A percentile compares a stretch with the other conserved stretches of the same genome.
Evolutionary conservation across 495 filamentous ascomycete genomes (phyloP).

Genomic region (Penicillium egyptiacum): DNA sequence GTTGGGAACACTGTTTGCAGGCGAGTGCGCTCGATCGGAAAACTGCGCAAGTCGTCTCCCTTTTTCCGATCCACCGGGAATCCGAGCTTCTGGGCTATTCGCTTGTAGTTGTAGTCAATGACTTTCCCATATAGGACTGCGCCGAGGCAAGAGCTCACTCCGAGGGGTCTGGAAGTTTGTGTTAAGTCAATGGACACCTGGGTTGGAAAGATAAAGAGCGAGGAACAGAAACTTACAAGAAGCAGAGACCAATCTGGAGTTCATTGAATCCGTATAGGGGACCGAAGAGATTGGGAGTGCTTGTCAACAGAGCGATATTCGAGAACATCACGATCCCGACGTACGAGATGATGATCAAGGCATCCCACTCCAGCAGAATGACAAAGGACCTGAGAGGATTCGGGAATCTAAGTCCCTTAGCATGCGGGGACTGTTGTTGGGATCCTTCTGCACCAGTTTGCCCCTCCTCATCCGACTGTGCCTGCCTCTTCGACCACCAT

Average conservation of each 20-base stretch:
- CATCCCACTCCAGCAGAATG: constrained; percentile 65
- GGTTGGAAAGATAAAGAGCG: not conserved
- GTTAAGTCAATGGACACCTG: not conserved
- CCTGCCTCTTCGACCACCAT: constrained; percentile 21
- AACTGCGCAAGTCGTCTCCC: constrained; percentile 51
- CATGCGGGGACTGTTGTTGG: constrained; percentile 2
- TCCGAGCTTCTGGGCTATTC: constrained; percentile 47
- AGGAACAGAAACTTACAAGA: constrained; percentile 24
- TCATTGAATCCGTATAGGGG: constrained; percentile 64
- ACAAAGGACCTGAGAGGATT: constrained; percentile 64
- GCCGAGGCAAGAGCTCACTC: constrained; percentile 42
- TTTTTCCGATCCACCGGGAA: constrained; percentile 49
- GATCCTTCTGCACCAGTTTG: not conserved
- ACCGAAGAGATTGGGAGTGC: constrained; percentile 58
- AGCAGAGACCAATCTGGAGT: constrained; percentile 62
- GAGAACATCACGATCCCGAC: constrained; percentile 56
- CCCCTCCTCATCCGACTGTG: constrained; percentile 26
- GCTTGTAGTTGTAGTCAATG: constrained; percentile 57
- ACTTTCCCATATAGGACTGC: constrained; percentile 56
- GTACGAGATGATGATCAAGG: constrained; percentile 56
- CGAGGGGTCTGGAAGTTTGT: constrained; percentile 48
- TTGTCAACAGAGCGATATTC: constrained; percentile 48
- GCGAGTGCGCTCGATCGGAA: constrained; percentile 61
- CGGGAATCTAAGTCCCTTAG: constrained; percentile 56
- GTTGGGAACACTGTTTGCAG: constrained; percentile 50